Conservation (phyloP, 805 yeast genomes). For the Lachancea quebecensis region DNA sequence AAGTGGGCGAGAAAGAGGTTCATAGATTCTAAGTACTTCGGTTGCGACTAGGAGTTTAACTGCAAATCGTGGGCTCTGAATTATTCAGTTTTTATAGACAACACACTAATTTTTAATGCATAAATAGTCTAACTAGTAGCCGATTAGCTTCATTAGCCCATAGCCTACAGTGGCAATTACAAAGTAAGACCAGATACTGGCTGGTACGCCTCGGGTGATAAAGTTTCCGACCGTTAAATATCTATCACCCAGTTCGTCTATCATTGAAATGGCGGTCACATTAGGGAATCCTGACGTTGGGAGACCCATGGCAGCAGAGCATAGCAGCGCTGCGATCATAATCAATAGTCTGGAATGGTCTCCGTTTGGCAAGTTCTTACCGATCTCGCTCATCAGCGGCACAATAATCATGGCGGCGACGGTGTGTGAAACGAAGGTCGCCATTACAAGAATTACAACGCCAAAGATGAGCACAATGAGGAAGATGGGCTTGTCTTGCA, state of each 20-base stretch:
- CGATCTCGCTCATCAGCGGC: constrained; percentile 86
- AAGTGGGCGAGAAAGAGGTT: constrained; percentile 63
- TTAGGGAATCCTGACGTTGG: constrained; percentile 98
- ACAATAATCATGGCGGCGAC: constrained; percentile 92
- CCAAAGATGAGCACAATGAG: constrained; percentile 77
- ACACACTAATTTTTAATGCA: neutral
- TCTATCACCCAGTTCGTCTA: constrained; percentile 86
- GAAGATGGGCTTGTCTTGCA: constrained; percentile 63
- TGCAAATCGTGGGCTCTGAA: no score
- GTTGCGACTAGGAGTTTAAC: constrained; percentile 30
- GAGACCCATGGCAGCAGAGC: constrained; percentile 95
- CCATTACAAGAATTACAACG: constrained; percentile 68
- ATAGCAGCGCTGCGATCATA: constrained; percentile 54
- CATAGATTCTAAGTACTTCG: constrained; percentile 72
- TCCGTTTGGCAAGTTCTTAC: constrained; percentile 56
- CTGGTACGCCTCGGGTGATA: constrained; percentile 85
- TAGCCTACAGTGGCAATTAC: constrained; percentile 77
- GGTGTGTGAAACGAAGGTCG: constrained; percentile 94
- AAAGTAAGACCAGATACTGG: constrained; percentile 67
- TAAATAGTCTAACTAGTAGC: constrained; percentile 33
- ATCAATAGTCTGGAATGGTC: constrained; percentile 85
- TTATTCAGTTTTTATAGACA: constrained; percentile 1
- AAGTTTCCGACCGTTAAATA: constrained; percentile 82
- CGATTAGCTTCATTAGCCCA: constrained; percentile 53
- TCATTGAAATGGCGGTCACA: constrained; percentile 92